These are phyloP conservation scores for Nannochloropsis granulata DNA, from an alignment of 108 stramenopile genomes.

Conservation along the genomic window DNA sequence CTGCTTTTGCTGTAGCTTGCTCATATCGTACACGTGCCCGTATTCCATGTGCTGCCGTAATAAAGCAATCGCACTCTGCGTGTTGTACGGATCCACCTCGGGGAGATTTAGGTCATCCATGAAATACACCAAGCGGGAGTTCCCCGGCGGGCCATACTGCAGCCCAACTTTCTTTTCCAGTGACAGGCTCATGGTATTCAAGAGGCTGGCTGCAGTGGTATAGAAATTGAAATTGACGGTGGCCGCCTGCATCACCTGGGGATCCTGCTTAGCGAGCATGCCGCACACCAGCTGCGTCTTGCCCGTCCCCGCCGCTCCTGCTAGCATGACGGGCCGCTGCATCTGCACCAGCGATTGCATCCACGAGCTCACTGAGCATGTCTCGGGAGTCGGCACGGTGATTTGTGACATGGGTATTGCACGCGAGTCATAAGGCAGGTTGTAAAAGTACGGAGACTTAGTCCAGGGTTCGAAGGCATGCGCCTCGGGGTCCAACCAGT, in stretches of 20 bases:
- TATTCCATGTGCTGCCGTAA: conserved; percentile 56
- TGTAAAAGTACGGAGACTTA: conserved; percentile 43
- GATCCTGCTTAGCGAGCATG: conserved; percentile 41
- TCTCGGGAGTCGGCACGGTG: conserved; percentile 55
- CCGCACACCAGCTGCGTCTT: conserved; percentile 50
- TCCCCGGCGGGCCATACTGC: conserved; percentile 47
- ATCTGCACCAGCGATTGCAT: conserved; percentile 40
- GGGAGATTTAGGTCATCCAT: conserved; percentile 55
- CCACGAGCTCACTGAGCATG: conserved; percentile 50
- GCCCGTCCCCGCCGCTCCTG: conserved; percentile 46
- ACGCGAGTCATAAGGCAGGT: conserved; percentile 39
- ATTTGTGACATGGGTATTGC: conserved; percentile 35
- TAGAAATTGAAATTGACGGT: conserved; percentile 56
- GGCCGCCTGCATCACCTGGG: conserved; percentile 8
- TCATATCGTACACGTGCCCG: conserved; percentile 46
- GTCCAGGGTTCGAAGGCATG: conserved; percentile 56
- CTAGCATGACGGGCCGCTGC: conserved; percentile 46
- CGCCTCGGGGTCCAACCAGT: conserved; percentile 52
- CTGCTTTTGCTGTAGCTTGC: conserved; percentile 42
- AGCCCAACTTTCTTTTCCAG: conserved; percentile 51
- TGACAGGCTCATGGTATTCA: conserved; percentile 33
- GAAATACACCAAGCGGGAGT: conserved; percentile 45
- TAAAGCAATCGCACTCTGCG: conserved; percentile 51
- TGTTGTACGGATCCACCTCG: conserved; percentile 50
- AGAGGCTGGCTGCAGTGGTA: conserved; percentile 43